These are phyloP conservation scores for Pseudoscleropodium purum DNA, from an alignment of 225 moss, liverwort and hornwort genomes.

Conservation along the genomic window DNA sequence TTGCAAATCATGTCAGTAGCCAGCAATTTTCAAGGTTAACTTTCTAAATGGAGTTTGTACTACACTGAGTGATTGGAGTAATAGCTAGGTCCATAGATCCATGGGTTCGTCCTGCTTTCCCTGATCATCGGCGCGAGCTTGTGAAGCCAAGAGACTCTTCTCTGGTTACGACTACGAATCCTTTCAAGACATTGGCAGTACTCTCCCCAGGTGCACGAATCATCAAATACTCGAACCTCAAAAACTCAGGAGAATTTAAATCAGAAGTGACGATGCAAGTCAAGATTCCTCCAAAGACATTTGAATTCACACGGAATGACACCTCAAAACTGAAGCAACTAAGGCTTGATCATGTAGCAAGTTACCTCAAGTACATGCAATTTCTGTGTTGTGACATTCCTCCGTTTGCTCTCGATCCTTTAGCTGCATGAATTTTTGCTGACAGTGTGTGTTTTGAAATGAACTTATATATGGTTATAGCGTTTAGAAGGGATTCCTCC, in stretches of 20 bases:
- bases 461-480: neutral
- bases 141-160: neutral
- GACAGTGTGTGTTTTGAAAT: neutral
- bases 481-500: neutral
- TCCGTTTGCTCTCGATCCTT: neutral
- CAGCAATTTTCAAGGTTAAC: neutral
- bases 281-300: neutral
- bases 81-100: neutral
- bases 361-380: neutral
- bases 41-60: neutral
- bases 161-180: neutral
- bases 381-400: neutral
- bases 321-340: neutral
- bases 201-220: neutral
- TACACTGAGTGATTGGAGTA: neutral
- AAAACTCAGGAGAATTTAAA: neutral
- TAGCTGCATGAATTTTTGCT: neutral
- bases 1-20: neutral
- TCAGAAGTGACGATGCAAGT: neutral
- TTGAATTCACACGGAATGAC: neutral
- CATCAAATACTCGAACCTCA: neutral
- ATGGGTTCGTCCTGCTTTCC: neutral
- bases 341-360: neutral
- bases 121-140: neutral
- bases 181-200: neutral